Evolutionary conservation across 305 asterid genomes (phyloP), one percentile per base, ranked within the genome.

Genomic region (Caryopteris hybrid): DNA sequence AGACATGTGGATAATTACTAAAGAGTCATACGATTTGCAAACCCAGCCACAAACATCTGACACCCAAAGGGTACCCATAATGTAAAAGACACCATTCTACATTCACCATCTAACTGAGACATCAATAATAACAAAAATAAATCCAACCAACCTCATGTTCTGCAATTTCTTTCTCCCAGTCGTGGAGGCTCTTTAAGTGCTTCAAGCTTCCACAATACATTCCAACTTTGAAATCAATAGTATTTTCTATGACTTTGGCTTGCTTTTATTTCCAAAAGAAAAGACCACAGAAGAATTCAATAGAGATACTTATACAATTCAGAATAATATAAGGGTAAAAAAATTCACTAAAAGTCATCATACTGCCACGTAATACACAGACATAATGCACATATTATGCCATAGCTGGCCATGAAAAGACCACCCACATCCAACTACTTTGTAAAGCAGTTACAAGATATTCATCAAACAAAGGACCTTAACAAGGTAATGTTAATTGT

Each of bases 141-240:
- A 67, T 29, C 29, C 66, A 61, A 81, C 99, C 75, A 78, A 94
- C 99, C 99, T 91, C 99, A 36, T 79, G 73, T 53, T 88, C 84
- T 59, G 88, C 97, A 68, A 89, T 74, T 79, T 91, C 94, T 76
- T 83, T 91, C 77, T 84, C 89, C 98, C 99, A 88, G 69, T 89
- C 92, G 14, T 64, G 81, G 71, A 43, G 80, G 71, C 76, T 66
- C 84, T 67, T 86, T 66, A 76, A 71, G 42, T 74, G 80, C 64
- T 72, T 73, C 51, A 86, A 79, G 79, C 81, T 82, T 78, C 97
- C 95, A 22, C 90, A 86, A 72, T 64, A 84, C 55, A 78, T 72
- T 64, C 85, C 91, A 67, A 94, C 96, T 83, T 79, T 86, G 74
- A 91, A 81, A 77, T 91, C 95, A 74, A 87, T 27, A 62, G 95